A percentile compares a stretch with the other conserved stretches of the same genome.
Evolutionary conservation across 2,329 filamentous ascomycete genomes (phyloP).

Genomic region (Aspergillus neoniger): DNA sequence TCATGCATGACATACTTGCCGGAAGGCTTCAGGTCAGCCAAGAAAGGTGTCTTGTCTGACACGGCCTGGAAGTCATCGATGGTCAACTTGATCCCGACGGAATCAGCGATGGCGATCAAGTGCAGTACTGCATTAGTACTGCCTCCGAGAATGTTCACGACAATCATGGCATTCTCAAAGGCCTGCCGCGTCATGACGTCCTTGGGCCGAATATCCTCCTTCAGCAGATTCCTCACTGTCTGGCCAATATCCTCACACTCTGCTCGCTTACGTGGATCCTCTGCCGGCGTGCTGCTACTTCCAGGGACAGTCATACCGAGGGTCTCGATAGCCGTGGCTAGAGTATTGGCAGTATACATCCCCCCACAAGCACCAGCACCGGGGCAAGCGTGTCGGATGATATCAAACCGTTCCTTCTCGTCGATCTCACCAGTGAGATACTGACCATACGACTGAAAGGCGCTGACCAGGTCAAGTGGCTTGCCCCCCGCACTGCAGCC

Average conservation of each 20-base stretch:
- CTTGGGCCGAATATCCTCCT: constrained; percentile 70
- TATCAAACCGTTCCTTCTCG: constrained; percentile 17
- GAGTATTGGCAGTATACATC: constrained; percentile 75
- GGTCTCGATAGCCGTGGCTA: constrained; percentile 68
- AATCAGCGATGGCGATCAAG: constrained; percentile 75
- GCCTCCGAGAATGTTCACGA: constrained; percentile 75
- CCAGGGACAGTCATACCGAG: constrained; percentile 74
- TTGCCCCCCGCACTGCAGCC: constrained; percentile 72
- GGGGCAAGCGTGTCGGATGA: constrained; percentile 51
- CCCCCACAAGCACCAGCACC: constrained; percentile 78
- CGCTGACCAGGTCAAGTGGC: constrained; percentile 85
- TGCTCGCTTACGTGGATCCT: constrained; percentile 64
- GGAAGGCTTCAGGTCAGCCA: constrained; percentile 71
- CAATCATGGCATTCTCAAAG: constrained; percentile 77
- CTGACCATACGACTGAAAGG: constrained; percentile 93
- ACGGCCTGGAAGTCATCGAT: constrained; percentile 76
- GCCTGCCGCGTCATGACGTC: constrained; percentile 76
- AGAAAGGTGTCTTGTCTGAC: constrained; percentile 68
- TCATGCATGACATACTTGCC: constrained; percentile 51
- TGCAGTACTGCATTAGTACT: constrained; percentile 82
- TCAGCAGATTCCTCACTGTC: constrained; percentile 69
- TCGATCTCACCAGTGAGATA: constrained; percentile 58
- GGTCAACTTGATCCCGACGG: constrained; percentile 73
- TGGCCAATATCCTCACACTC: constrained; percentile 70
- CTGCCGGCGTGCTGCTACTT: constrained; percentile 73